phyloP scores from a whole-genome alignment of 768 basidiomycete genomes.

The Tephrocybe sp. region DNA sequence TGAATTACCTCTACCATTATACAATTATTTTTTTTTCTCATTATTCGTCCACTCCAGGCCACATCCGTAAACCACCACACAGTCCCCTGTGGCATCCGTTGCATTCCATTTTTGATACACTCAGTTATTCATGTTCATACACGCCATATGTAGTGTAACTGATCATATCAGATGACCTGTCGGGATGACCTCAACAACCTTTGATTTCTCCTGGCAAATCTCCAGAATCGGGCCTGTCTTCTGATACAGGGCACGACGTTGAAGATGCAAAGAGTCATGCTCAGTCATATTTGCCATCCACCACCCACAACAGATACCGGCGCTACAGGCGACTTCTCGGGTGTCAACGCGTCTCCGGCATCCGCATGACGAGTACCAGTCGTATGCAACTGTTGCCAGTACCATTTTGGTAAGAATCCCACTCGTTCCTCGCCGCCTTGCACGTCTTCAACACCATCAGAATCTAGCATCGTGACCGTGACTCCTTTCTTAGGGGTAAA shows the following conservation, averaged over 20 bases:
- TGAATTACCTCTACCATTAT: conserved; percentile 13
- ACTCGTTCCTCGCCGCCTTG: conserved; percentile 66
- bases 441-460: conserved; percentile 52
- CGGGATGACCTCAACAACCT: conserved; percentile 27
- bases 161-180: conserved; percentile 31
- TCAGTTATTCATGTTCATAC: neutral
- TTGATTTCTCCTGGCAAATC: conserved; percentile 14
- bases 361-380: neutral
- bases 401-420: conserved; percentile 79
- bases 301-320: conserved; percentile 6
- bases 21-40: neutral
- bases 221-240: conserved; percentile 13
- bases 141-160: conserved; percentile 13
- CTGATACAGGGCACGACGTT: conserved; percentile 14
- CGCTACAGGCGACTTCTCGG: neutral
- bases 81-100: neutral
- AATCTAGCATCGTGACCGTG: conserved; percentile 45
- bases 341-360: conserved; percentile 1
- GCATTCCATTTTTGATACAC: conserved; percentile 5
- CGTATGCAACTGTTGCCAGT: conserved; percentile 42
- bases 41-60: neutral
- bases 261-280: neutral
- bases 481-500: conserved; percentile 62
- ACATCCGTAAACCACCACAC: neutral
- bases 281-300: conserved; percentile 24